Base-by-base conservation (phyloP, 108 stramenopile genomes). In the Skeletonema potamos region DNA sequence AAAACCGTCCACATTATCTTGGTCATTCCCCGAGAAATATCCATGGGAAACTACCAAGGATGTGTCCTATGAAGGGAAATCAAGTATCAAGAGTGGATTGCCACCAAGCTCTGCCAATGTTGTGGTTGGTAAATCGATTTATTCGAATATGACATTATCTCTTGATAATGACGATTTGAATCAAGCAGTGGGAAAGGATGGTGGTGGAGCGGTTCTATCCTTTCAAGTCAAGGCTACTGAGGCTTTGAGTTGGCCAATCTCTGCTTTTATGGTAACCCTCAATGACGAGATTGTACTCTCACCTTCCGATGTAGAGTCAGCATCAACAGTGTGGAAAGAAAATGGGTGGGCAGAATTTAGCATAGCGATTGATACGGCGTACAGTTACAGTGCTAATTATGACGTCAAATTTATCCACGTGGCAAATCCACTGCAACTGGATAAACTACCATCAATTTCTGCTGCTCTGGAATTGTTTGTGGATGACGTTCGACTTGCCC, bases 361-460 rank as follows among this genome's bases (percentile, higher is more conserved):
- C 30, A 27, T 77, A 13, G 15, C 59, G 27, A 70, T 73, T 28
- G 32, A 33, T 59, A 3, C 30, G 11, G 32, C 0, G 0, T 61
- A 54, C 37, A 57, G 36, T 30, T 61, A 41, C 29, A 57, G 28
- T 39, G 72, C 66, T 12, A 27, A 58, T 0, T 71, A 79, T 57
- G 32, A 33, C 11, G 51, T 80, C 6, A 73, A 54, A 11, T 80
- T 64, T 59, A 13, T 32, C 27, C 79, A 80, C 58, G 67, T 68
- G 0, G 64, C 67, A 24, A 79, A 79, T 64, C 78, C 78, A 27
- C 67, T 79, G 8, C 44, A 62, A 26, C 28, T 79, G 55, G 60
- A 72, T 17, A 12, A 60, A 0, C 59, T 73, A 29, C 78, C 78
- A 4, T 13, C 37, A 2, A n/a, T 37, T 41, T 33, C 12, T 11